Evolutionary conservation across 495 filamentous ascomycete genomes (phyloP).

Genomic region (Penicillium antarcticum): DNA sequence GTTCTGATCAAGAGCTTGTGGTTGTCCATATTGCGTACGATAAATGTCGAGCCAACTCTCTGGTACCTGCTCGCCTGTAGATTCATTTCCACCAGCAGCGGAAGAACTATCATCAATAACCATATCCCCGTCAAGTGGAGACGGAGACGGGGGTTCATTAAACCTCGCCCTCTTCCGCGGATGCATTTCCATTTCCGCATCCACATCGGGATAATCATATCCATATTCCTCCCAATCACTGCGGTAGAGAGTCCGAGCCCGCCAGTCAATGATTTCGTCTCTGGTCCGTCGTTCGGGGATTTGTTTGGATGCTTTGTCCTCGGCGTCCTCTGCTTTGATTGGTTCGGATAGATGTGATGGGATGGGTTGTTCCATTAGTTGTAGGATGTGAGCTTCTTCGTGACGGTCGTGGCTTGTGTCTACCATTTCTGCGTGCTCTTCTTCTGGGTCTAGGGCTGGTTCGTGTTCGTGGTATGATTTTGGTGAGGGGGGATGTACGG

Average conservation of each 20-base stretch:
- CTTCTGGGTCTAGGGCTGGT: conserved; percentile 28
- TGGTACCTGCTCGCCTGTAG: background rate
- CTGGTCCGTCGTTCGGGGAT: conserved; percentile 26
- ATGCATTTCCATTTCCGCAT: conserved; percentile 32
- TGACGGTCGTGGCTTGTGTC: conserved; percentile 48
- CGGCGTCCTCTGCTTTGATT: conserved; percentile 14
- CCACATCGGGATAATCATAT: conserved; percentile 23
- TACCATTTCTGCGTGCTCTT: conserved; percentile 50
- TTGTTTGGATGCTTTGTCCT: conserved; percentile 1
- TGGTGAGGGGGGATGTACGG: background rate
- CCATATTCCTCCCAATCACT: conserved; percentile 51
- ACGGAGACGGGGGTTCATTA: conserved; percentile 1
- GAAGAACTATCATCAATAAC: no score
- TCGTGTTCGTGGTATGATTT: conserved; percentile 10
- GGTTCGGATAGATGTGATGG: conserved; percentile 11
- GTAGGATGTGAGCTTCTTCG: conserved; percentile 59
- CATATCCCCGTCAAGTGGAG: background rate
- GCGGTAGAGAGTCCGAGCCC: conserved; percentile 38
- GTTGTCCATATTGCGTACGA: background rate
- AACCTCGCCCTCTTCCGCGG: conserved; percentile 28
- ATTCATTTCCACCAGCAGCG: background rate
- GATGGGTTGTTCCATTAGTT: conserved; percentile 36
- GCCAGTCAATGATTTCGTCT: conserved; percentile 43
- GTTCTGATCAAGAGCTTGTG: background rate
- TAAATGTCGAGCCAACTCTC: background rate